A percentile compares a stretch with the other conserved stretches of the same genome.
Conservation (phyloP, 371 early-diverging fungal species). For the Mucor mucedo region DNA sequence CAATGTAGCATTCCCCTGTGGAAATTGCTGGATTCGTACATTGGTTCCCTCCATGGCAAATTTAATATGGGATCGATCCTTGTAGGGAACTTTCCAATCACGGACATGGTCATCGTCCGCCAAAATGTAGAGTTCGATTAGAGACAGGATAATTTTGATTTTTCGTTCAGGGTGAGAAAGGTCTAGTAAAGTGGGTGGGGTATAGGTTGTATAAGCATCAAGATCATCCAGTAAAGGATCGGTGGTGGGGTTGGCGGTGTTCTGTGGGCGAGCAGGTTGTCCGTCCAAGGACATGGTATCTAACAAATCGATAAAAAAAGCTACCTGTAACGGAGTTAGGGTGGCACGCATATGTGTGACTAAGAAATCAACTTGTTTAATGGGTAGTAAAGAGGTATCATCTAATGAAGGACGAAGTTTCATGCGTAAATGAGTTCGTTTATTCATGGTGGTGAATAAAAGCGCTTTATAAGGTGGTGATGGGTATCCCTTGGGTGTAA, state of each 20-base stretch:
- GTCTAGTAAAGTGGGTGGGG: neutral
- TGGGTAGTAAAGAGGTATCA: slow-evolving; percentile 3
- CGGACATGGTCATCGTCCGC: slow-evolving; percentile 38
- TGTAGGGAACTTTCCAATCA: slow-evolving; percentile 15
- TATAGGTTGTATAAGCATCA: slow-evolving; percentile 6
- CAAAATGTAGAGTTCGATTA: slow-evolving; percentile 49
- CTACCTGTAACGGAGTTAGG: slow-evolving; percentile 39
- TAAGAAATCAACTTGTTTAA: slow-evolving; percentile 41
- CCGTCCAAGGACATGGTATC: slow-evolving; percentile 17
- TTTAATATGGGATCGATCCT: slow-evolving; percentile 50
- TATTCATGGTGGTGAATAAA: slow-evolving; percentile 44
- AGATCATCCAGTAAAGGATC: slow-evolving; percentile 17
- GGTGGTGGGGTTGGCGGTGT: neutral
- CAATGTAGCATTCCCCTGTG: slow-evolving; percentile 19
- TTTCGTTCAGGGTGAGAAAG: slow-evolving; percentile 30
- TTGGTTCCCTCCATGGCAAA: slow-evolving; percentile 45
- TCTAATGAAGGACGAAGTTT: slow-evolving; percentile 39
- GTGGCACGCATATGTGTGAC: slow-evolving; percentile 35
- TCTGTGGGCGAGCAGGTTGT: neutral
- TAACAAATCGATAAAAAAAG: slow-evolving; percentile 40
- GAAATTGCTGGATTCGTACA: slow-evolving; percentile 42
- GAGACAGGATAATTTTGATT: slow-evolving; percentile 50
- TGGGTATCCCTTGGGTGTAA: slow-evolving; percentile 28
- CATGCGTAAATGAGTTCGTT: slow-evolving; percentile 44
- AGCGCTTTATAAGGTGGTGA: slow-evolving; percentile 44